These are phyloP conservation scores for Pseudozyma tsukubaensis DNA, from an alignment of 1,284 basidiomycete species.

Conservation along the genomic window DNA sequence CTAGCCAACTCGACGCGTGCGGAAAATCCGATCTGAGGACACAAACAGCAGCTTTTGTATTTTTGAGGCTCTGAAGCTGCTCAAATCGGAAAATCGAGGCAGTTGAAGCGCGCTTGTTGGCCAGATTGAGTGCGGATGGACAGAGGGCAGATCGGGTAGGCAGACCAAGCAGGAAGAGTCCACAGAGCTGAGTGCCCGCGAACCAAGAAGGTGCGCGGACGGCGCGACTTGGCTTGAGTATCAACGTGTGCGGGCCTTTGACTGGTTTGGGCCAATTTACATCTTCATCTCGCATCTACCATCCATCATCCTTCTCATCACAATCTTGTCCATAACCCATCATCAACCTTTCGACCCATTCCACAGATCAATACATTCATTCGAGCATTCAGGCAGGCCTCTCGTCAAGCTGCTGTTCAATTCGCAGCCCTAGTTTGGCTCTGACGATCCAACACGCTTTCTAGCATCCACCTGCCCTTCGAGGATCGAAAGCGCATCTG, in stretches of 20 bases:
- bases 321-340: background rate
- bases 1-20: slow-evolving; percentile 3
- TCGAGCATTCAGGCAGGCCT: too few species aligned
- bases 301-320: slow-evolving; percentile 1
- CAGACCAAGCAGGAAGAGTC: background rate
- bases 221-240: slow-evolving; percentile 1
- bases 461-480: background rate
- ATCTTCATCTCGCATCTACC: slow-evolving; percentile 1
- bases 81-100: background rate
- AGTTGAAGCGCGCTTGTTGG: background rate
- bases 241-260: slow-evolving; percentile 6
- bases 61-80: background rate
- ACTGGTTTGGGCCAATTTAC: slow-evolving; percentile 6
- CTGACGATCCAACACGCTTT: too few species aligned
- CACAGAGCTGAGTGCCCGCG: background rate
- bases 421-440: too few species aligned
- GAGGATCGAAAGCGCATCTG: background rate
- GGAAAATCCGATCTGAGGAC: too few species aligned
- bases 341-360: background rate
- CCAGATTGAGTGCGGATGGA: background rate
- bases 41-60: too few species aligned
- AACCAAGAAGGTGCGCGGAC: background rate
- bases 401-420: too few species aligned
- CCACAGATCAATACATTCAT: background rate
- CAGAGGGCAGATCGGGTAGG: slow-evolving; percentile 4